Conservation (phyloP, 2,329 filamentous ascomycete genomes). For the Fonsecaea pugnacius region DNA sequence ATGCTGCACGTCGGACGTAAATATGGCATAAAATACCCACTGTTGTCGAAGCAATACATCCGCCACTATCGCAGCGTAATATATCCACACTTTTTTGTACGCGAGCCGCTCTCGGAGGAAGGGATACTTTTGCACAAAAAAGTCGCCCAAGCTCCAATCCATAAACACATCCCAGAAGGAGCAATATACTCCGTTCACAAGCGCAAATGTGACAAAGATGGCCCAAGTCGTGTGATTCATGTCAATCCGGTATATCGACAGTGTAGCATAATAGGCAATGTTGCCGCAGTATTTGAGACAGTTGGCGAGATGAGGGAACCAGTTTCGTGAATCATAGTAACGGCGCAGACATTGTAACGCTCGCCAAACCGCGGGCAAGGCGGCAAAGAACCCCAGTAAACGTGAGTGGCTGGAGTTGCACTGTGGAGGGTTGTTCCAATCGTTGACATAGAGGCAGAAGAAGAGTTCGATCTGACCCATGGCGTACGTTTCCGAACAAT, state of each 20-base stretch:
- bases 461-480: constrained; percentile 89
- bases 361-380: constrained; percentile 86
- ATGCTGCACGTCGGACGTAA: constrained; percentile 77
- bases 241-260: constrained; percentile 82
- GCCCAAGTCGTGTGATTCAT: constrained; percentile 62
- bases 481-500: constrained; percentile 90
- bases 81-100: constrained; percentile 77
- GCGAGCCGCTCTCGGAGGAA: constrained; percentile 78
- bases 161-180: constrained; percentile 94
- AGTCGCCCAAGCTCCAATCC: constrained; percentile 92
- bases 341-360: constrained; percentile 87
- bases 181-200: constrained; percentile 81
- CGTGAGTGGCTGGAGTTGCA: constrained; percentile 89
- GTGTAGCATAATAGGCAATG: constrained; percentile 74
- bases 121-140: constrained; percentile 64
- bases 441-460: constrained; percentile 86
- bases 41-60: constrained; percentile 88
- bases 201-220: constrained; percentile 77
- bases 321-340: constrained; percentile 81
- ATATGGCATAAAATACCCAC: constrained; percentile 93
- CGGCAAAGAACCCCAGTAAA: constrained; percentile 80
- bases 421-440: constrained; percentile 72
- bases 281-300: constrained; percentile 88
- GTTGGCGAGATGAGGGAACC: constrained; percentile 91
- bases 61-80: constrained; percentile 81